A percentile compares a stretch with the other conserved stretches of the same genome.
These are phyloP conservation scores for Bonnemaisonia californica DNA, from an alignment of 31 red algal species.

Conservation along the genomic window DNA sequence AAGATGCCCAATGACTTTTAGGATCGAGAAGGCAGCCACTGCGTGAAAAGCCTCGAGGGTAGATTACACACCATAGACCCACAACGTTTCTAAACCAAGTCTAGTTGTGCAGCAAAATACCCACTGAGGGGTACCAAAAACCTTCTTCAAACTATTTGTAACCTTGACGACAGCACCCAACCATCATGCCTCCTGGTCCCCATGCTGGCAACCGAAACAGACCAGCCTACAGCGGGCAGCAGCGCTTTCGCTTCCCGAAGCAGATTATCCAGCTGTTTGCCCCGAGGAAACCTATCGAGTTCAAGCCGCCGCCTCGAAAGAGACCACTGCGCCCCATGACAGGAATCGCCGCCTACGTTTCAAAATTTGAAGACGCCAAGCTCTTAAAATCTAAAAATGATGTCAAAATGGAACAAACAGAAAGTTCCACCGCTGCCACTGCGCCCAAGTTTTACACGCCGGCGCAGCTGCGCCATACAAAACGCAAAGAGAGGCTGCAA, in stretches of 20 bases:
- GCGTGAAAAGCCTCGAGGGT: too few relatives aligned
- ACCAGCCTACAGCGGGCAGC: conserved; percentile 73
- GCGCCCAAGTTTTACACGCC: conserved; percentile 42
- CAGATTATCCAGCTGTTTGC: conserved; percentile 74
- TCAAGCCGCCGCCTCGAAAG: conserved; percentile 66
- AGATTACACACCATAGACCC: too few relatives aligned
- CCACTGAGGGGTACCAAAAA: too few relatives aligned
- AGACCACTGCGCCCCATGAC: conserved; percentile 45
- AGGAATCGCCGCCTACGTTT: conserved; percentile 56
- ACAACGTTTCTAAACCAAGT: too few relatives aligned
- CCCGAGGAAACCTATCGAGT: conserved; percentile 69
- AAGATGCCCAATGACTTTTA: too few relatives aligned
- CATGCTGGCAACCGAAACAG: conserved; percentile 80
- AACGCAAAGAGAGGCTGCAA: conserved; percentile 27
- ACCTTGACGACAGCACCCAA: too few relatives aligned
- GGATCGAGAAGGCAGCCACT: too few relatives aligned
- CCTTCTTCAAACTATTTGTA: too few relatives aligned
- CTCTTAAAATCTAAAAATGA: neutral
- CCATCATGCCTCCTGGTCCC: conserved; percentile 13
- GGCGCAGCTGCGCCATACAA: conserved; percentile 42
- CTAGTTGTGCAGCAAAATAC: too few relatives aligned
- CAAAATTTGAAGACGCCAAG: conserved; percentile 25
- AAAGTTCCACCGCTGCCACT: neutral
- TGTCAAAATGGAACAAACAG: neutral
- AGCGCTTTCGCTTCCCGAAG: conserved; percentile 70